Percentiles rank a stretch among this genome's conserved stretches.
phyloP scores from a whole-genome alignment of 2,329 filamentous ascomycete species.

The Fusarium phyllophilum region DNA sequence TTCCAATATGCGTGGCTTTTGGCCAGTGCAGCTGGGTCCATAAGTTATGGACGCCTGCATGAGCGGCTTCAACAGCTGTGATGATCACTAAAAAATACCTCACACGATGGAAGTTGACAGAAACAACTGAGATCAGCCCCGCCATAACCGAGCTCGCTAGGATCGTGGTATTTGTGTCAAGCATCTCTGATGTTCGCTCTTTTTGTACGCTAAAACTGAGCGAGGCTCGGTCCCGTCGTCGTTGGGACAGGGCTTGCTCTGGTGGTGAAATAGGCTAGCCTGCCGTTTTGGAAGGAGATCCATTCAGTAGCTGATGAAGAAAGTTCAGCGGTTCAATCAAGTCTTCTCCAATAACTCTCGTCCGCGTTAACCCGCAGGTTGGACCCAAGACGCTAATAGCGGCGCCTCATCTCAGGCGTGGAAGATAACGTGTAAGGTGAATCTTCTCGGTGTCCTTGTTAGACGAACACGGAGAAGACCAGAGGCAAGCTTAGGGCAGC shows the following conservation, averaged over 20 bases:
- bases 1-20: conserved; percentile 36
- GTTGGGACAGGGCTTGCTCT: conserved; percentile 26
- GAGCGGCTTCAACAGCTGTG: conserved; percentile 22
- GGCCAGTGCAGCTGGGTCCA: conserved; percentile 21
- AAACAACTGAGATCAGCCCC: conserved; percentile 11
- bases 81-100: conserved; percentile 20
- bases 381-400: conserved; percentile 37
- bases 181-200: conserved; percentile 7
- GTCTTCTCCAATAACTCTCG: conserved; percentile 20
- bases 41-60: conserved; percentile 31
- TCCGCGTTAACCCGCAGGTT: conserved; percentile 41
- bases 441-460: conserved; percentile 24
- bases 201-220: conserved; percentile 18
- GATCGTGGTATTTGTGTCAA: conserved; percentile 23
- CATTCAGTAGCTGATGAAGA: conserved; percentile 6
- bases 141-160: not conserved
- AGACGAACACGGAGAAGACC: conserved; percentile 23
- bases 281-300: conserved; percentile 27
- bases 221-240: conserved; percentile 10
- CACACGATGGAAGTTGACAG: conserved; percentile 11
- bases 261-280: conserved; percentile 9
- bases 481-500: conserved; percentile 23
- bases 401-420: conserved; percentile 39
- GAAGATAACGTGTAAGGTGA: conserved; percentile 17
- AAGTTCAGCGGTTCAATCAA: conserved; percentile 8